These are phyloP conservation scores for Eutreptiella sp. DNA, from an alignment of 208 protist genomes.

Conservation along the genomic window DNA sequence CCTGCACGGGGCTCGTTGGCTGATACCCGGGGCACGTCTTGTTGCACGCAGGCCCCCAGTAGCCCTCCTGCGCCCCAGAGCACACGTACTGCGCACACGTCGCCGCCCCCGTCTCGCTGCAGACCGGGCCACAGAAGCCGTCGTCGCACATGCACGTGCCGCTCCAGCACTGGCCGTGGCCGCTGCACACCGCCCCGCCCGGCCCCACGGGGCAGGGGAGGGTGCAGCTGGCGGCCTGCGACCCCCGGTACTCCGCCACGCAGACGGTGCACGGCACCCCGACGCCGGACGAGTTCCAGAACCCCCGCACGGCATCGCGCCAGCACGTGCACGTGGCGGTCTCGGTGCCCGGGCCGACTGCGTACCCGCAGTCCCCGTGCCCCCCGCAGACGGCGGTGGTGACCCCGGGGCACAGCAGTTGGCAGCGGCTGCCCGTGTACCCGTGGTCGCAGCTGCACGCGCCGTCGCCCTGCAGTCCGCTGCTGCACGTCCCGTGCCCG, in stretches of 20 bases:
- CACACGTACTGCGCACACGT: too few species aligned
- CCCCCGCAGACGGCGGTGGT: not conserved
- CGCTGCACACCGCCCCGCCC: too few species aligned
- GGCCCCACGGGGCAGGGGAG: too few species aligned
- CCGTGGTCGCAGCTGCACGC: constrained; percentile 1
- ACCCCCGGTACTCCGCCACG: not conserved
- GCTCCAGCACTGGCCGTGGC: not conserved
- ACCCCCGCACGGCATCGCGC: constrained; percentile 2
- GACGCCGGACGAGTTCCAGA: too few species aligned
- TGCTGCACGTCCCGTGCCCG: constrained; percentile 6
- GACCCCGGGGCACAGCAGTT: not conserved
- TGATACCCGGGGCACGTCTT: too few species aligned
- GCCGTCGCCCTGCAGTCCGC: too few species aligned
- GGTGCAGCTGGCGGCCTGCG: not conserved
- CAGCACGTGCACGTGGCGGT: constrained; percentile 11
- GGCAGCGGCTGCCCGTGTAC: not conserved
- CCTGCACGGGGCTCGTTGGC: too few species aligned
- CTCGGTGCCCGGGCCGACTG: too few species aligned
- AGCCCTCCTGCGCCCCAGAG: too few species aligned
- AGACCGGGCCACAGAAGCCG: too few species aligned
- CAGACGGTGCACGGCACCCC: constrained; percentile 3
- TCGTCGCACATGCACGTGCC: constrained; percentile 3
- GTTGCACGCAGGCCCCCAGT: too few species aligned
- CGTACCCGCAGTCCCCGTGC: not conserved
- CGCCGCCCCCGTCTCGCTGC: too few species aligned